Evolutionary conservation across 75 land plant species (phyloP).

Genomic region (Picea sitchensis): DNA sequence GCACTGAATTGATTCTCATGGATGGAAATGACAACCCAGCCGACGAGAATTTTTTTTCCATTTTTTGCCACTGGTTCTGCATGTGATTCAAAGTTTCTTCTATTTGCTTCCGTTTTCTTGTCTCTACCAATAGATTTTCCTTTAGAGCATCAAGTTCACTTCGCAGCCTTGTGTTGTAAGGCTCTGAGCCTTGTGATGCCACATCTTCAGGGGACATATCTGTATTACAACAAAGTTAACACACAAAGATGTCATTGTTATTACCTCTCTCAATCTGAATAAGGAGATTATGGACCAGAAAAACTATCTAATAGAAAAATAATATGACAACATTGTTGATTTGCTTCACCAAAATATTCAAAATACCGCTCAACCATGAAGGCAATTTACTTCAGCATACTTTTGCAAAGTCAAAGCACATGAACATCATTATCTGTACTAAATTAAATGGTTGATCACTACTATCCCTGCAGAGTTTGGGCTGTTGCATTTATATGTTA

Average conservation of each 20-base stretch:
- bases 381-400: neutral
- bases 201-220: conserved; percentile 11
- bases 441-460: neutral
- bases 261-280: neutral
- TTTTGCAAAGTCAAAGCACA: neutral
- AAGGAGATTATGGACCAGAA: neutral
- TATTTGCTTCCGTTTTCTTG: conserved; percentile 29
- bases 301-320: neutral
- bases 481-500: no score
- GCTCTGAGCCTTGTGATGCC: conserved; percentile 8
- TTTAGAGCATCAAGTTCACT: conserved; percentile 9
- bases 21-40: conserved; percentile 14
- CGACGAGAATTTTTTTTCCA: conserved; percentile 20
- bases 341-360: neutral
- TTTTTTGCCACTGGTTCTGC: conserved; percentile 30
- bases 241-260: neutral
- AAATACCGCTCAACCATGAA: neutral
- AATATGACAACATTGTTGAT: neutral
- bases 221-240: conserved; percentile 3
- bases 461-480: no score
- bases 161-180: neutral
- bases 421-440: neutral
- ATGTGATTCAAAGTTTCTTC: conserved; percentile 34
- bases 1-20: neutral
- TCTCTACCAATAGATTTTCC: conserved; percentile 25